A percentile compares a stretch with the other conserved stretches of the same genome.
Conservation (phyloP, 2,329 filamentous ascomycete species). For the Cladophialophora bantiana region DNA sequence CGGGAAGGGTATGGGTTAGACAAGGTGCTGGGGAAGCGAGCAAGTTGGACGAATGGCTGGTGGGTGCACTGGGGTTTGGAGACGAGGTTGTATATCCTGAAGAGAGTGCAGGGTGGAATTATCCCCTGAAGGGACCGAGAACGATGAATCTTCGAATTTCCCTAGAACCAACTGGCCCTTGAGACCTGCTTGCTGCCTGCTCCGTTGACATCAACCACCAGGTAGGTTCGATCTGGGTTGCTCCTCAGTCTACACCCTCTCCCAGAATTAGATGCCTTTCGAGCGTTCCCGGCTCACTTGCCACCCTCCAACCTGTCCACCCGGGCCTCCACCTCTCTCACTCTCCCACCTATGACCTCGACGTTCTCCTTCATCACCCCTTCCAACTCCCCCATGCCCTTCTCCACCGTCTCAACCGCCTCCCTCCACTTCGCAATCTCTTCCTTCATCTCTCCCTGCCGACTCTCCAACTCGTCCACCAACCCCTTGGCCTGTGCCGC, state of each 20-base stretch:
- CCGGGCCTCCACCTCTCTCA: slow-evolving; percentile 82
- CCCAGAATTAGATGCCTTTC: not conserved
- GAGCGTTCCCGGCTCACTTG: not conserved
- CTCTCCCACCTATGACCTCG: slow-evolving; percentile 85
- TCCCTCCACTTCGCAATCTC: slow-evolving; percentile 89
- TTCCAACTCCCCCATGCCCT: slow-evolving; percentile 73
- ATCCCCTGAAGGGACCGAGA: not conserved
- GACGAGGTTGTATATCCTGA: slow-evolving; percentile 61
- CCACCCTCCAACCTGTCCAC: slow-evolving; percentile 49
- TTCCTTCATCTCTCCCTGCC: slow-evolving; percentile 79
- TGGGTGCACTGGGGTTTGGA: slow-evolving; percentile 63
- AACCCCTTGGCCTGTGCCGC: slow-evolving; percentile 82
- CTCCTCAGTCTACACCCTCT: not conserved
- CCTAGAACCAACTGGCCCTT: too few species aligned
- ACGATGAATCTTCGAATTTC: not conserved
- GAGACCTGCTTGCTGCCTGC: too few species aligned
- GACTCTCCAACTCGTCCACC: slow-evolving; percentile 76
- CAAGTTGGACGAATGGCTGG: slow-evolving; percentile 55
- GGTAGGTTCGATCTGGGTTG: too few species aligned
- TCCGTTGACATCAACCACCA: too few species aligned
- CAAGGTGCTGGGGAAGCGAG: slow-evolving; percentile 39
- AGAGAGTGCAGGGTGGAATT: slow-evolving; percentile 40
- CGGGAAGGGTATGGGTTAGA: slow-evolving; percentile 42
- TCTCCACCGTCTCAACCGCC: slow-evolving; percentile 79
- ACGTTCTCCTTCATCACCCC: slow-evolving; percentile 78